Percentiles rank a stretch among this genome's conserved stretches.
These are phyloP conservation scores for Rhynchosporium agropyri DNA, from an alignment of 2,329 filamentous ascomycete species.

Conservation along the genomic window DNA sequence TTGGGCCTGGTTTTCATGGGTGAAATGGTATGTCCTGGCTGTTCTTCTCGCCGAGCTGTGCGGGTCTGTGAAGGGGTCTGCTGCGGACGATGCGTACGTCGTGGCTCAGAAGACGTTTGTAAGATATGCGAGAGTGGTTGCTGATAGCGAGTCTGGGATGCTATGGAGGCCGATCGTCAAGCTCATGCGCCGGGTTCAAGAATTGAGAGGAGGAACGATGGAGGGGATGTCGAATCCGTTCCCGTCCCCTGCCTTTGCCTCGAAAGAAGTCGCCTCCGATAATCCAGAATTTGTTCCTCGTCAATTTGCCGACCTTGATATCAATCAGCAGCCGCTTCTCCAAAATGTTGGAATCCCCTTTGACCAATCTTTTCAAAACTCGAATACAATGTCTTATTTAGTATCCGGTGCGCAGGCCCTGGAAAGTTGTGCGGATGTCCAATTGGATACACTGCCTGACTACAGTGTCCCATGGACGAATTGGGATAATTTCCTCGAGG, in stretches of 20 bases:
- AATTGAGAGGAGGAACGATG: constrained; percentile 1
- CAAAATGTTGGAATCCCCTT: neutral
- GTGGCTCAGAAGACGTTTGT: constrained; percentile 19
- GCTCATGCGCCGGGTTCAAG: constrained; percentile 21
- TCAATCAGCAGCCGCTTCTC: neutral
- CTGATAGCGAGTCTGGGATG: constrained; percentile 22
- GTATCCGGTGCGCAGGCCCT: neutral
- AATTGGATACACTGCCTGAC: neutral
- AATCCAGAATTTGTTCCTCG: neutral
- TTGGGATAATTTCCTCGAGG: constrained; percentile 15
- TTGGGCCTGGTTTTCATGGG: constrained; percentile 22
- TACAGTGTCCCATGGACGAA: constrained; percentile 5
- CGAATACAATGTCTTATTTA: neutral
- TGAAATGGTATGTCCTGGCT: constrained; percentile 23
- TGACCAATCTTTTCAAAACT: neutral
- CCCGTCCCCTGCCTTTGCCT: neutral
- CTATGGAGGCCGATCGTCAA: constrained; percentile 24
- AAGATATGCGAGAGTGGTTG: constrained; percentile 15
- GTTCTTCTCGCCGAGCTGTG: constrained; percentile 21
- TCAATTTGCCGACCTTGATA: neutral
- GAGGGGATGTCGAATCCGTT: neutral
- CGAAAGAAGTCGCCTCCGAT: neutral
- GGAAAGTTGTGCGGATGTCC: neutral
- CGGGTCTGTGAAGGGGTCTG: constrained; percentile 2
- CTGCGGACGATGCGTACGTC: constrained; percentile 6